Base-by-base conservation (phyloP, 2,329 filamentous ascomycete genomes). In the Thermomyces lanuginosus region DNA sequence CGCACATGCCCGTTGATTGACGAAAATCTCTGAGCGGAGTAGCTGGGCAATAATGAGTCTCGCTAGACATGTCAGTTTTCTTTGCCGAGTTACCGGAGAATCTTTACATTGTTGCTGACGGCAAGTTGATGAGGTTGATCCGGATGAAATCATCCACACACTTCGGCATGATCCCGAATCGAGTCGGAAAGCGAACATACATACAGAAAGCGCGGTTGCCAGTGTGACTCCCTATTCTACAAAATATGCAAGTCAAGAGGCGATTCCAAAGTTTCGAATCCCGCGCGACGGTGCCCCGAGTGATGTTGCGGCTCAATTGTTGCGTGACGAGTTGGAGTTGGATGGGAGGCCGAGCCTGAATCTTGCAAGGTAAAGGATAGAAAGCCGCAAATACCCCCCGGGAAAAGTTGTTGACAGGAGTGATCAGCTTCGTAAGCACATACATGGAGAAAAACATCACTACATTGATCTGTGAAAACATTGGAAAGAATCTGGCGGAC, bases 401-500 rank as follows among this genome's bases (percentile, higher is more conserved):
- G 6, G 21, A 23, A 15, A 30, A 29, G 12, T 29, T 36, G 26
- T 36, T 37, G 13, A 18, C 2, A 13, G n/a, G n/a, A n/a, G n/a
- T n/a, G n/a, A n/a, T n/a, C 14, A 69, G 66, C 38, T 80, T 80
- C 33, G 75, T 80, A 1, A 67, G 69, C 19, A 80, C 76, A 1
- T 79, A 75, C 42, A 73, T 78, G 68, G 75, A 80, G 42, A 60
- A 63, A 7, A 65, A 76, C 38, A 74, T 69, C 4, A 61, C 69
- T 31, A 55, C 66, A 30, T 59, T 81, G 22, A 72, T 80, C 61
- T 52, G 65, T 11, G 72, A 78, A 38, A 77, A 79, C 32, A 49
- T 79, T 21, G 61, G 64, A 32, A 80, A 81, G 53, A 80, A 80
- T 40, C 59, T 81, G 49, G 65, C 70, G n/a, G 75, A 80, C 44